Evolutionary conservation across 2,329 filamentous ascomycete genomes (phyloP).

Genomic region (Sporothrix pallida): DNA sequence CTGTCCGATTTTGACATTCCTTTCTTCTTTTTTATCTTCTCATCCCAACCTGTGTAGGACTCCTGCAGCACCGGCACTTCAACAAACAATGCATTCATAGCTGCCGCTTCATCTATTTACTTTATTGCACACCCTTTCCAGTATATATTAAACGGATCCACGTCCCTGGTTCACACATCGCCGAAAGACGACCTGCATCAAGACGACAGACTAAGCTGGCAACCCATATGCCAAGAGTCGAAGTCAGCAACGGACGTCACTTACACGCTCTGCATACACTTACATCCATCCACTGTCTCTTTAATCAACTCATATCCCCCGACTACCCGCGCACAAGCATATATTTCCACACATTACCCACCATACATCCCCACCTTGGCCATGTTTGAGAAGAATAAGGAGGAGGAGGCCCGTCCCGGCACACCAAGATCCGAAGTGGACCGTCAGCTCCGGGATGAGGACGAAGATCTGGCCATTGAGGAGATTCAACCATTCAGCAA

Average conservation of each 20-base stretch:
- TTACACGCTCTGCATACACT: neutral
- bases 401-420: neutral
- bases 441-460: conserved; percentile 3
- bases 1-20: neutral
- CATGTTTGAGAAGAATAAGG: conserved; percentile 20
- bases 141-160: conserved; percentile 25
- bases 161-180: neutral
- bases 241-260: neutral
- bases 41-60: neutral
- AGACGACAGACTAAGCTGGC: neutral
- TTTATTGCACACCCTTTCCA: neutral
- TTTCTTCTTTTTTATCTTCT: neutral
- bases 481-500: conserved; percentile 29
- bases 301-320: neutral
- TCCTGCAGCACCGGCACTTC: conserved; percentile 2
- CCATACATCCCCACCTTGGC: neutral
- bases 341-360: neutral
- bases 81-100: neutral
- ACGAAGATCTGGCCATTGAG: conserved; percentile 29
- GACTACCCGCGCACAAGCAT: neutral
- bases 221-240: neutral
- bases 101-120: conserved; percentile 7
- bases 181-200: neutral
- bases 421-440: conserved; percentile 2
- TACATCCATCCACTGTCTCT: neutral